These are phyloP conservation scores for Nepenthes alata DNA, from an alignment of 179 eudicot species.

Conservation along the genomic window DNA sequence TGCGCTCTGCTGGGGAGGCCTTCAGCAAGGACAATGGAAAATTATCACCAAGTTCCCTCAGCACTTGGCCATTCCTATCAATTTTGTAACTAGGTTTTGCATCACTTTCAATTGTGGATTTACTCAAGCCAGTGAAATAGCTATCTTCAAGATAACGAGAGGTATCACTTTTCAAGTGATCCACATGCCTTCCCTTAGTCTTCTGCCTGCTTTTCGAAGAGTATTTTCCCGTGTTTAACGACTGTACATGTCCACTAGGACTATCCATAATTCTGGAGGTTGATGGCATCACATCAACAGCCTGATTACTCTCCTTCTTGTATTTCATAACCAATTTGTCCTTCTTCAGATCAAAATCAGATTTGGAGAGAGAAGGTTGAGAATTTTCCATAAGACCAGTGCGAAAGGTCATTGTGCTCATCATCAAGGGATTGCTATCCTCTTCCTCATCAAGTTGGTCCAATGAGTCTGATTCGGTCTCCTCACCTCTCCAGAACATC, in stretches of 20 bases:
- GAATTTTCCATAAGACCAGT: constrained; percentile 23
- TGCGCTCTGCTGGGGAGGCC: constrained; percentile 27
- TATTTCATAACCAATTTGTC: constrained; percentile 29
- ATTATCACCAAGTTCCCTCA: constrained; percentile 25
- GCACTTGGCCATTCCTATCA: constrained; percentile 38
- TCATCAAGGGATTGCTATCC: constrained; percentile 66
- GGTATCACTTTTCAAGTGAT: constrained; percentile 20
- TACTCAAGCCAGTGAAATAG: constrained; percentile 23
- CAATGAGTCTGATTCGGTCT: constrained; percentile 93
- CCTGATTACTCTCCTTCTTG: constrained; percentile 21
- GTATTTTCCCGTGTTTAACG: constrained; percentile 20
- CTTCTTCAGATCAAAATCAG: constrained; percentile 26
- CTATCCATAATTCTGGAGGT: constrained; percentile 27
- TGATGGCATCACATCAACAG: constrained; percentile 28
- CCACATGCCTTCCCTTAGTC: constrained; percentile 38
- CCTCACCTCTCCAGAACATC: constrained; percentile 37
- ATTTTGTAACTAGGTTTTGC: constrained; percentile 17
- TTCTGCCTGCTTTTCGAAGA: constrained; percentile 41
- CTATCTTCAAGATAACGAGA: constrained; percentile 15
- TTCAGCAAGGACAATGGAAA: constrained; percentile 28
- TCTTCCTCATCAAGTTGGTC: constrained; percentile 50
- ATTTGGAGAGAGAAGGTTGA: constrained; percentile 19
- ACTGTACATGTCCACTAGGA: constrained; percentile 22
- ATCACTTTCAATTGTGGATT: constrained; percentile 22
- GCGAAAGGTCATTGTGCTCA: constrained; percentile 60